Evolutionary conservation across 768 basidiomycete genomes (phyloP).

Genomic region (Pleurotus sapidus): DNA sequence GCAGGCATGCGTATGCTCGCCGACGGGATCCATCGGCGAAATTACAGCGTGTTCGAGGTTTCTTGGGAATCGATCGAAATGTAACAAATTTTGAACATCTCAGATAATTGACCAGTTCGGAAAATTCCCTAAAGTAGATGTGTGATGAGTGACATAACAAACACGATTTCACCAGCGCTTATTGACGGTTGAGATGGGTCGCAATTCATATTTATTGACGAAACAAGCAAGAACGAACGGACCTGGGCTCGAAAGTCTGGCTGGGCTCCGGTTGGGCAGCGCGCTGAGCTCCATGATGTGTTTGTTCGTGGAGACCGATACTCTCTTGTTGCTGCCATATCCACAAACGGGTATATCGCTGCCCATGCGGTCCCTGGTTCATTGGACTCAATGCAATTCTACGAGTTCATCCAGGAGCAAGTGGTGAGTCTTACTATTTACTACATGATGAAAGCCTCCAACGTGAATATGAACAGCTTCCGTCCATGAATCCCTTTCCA

Average conservation of each 20-base stretch:
- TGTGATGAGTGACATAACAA: too few relatives aligned
- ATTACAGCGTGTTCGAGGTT: too few relatives aligned
- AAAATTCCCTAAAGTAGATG: too few relatives aligned
- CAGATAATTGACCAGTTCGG: too few relatives aligned
- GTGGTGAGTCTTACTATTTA: slow-evolving; percentile 22
- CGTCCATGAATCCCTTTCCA: slow-evolving; percentile 32
- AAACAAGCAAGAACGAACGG: slow-evolving; percentile 24
- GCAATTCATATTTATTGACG: slow-evolving; percentile 18
- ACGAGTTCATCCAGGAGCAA: slow-evolving; percentile 32
- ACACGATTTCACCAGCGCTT: too few relatives aligned
- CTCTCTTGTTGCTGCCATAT: slow-evolving; percentile 31
- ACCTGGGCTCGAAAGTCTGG: slow-evolving; percentile 20
- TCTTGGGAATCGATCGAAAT: too few relatives aligned
- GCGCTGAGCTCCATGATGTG: slow-evolving; percentile 15
- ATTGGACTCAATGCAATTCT: slow-evolving; percentile 27
- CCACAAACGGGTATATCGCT: slow-evolving; percentile 30
- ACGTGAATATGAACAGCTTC: slow-evolving; percentile 17
- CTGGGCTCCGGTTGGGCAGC: slow-evolving; percentile 11
- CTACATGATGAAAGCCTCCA: background rate
- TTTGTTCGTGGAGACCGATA: slow-evolving; percentile 27
- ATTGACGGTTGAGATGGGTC: background rate
- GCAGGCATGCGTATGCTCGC: too few relatives aligned
- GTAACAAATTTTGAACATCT: too few relatives aligned
- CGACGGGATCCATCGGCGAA: too few relatives aligned
- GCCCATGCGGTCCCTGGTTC: slow-evolving; percentile 28